Percentiles rank a stretch among this genome's conserved stretches.
These are phyloP conservation scores for Entomortierella chlamydospora DNA, from an alignment of 192 early-diverging fungal species.

Conservation along the genomic window DNA sequence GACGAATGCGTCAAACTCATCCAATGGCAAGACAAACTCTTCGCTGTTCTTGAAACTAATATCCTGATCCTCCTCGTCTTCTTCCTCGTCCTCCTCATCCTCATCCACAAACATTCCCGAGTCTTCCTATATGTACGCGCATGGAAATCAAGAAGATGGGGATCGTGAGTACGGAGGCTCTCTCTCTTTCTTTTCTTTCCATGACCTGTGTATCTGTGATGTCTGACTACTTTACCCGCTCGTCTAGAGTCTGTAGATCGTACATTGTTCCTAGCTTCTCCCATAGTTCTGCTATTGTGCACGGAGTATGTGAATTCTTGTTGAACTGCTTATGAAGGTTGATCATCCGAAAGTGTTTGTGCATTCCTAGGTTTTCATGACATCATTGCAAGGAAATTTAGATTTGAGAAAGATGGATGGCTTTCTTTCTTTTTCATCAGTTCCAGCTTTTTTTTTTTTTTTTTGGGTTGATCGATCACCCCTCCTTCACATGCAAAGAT, in stretches of 20 bases:
- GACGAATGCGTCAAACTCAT: constrained; percentile 62
- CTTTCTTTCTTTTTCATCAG: not conserved
- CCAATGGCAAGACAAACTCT: constrained; percentile 61
- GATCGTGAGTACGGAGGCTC: too few relatives aligned
- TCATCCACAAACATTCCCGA: constrained; percentile 20
- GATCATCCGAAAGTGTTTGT: constrained; percentile 68
- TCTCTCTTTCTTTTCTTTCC: too few relatives aligned
- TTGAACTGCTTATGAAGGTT: constrained; percentile 64
- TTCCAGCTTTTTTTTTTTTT: not conserved
- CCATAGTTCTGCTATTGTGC: constrained; percentile 62
- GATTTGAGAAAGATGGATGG: too few relatives aligned
- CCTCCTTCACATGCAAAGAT: too few relatives aligned
- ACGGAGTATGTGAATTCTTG: constrained; percentile 48
- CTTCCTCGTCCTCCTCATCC: constrained; percentile 36
- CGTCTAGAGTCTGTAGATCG: constrained; percentile 60
- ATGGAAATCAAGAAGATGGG: not conserved
- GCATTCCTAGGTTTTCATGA: constrained; percentile 57
- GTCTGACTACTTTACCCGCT: constrained; percentile 41
- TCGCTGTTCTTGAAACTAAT: constrained; percentile 52
- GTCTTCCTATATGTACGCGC: constrained; percentile 47
- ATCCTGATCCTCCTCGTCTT: constrained; percentile 30
- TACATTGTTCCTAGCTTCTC: constrained; percentile 57
- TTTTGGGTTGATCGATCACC: not conserved
- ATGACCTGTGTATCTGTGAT: not conserved
- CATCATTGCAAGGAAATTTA: too few relatives aligned